Evolutionary conservation across 2,329 filamentous ascomycete genomes (phyloP), one percentile per base, ranked within the genome.

Genomic region (Aspergillus spinulosporus): DNA sequence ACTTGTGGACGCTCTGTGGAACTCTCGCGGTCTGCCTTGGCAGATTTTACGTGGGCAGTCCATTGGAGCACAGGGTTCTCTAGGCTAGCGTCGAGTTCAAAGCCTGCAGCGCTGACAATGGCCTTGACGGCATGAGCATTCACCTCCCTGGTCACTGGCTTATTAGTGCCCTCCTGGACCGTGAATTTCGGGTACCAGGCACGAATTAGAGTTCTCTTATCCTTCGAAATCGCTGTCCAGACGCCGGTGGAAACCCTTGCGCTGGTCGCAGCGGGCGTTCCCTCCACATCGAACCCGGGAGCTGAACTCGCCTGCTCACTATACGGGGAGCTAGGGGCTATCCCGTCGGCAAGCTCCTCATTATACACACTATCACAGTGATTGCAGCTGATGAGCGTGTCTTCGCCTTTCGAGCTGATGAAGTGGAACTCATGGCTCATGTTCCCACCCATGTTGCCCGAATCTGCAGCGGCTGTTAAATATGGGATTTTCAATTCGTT

Each of bases 401-500:
- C 94, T 71, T 97, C 94, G 5, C 94, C 94, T 49, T 88, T 86
- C 0, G 82, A 69, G 31, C 87, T 90, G 1, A 88, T 82, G 49
- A 96, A 87, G 69, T 97, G 94, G 70, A 95, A 99, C 68, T 99
- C 94, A 70, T 99, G 94, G 71, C 92, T 97, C 37, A 96, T 76
- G 62, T 87, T 88, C 9, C 94, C 94, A 32, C 94, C 94, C 84
- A 99, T 99, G 62, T 91, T 90, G n/a, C 94, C 94, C 1, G 93
- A 97, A 71, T 92, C 92, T 5, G 94, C 94, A 64, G 90, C 86
- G 1, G 93, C 93, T 15, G 95, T 87, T 0, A 96, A 73, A 62
- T 94, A 90, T 0, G 91, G 91, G 11, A 99, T 72, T 62, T 88
- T 91, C 34, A 99, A 78, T 57, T 95, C 90, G 44, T 89, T 77